Evolutionary conservation across 768 basidiomycete species (phyloP).

Genomic region (Hysterangium stoloniferum): DNA sequence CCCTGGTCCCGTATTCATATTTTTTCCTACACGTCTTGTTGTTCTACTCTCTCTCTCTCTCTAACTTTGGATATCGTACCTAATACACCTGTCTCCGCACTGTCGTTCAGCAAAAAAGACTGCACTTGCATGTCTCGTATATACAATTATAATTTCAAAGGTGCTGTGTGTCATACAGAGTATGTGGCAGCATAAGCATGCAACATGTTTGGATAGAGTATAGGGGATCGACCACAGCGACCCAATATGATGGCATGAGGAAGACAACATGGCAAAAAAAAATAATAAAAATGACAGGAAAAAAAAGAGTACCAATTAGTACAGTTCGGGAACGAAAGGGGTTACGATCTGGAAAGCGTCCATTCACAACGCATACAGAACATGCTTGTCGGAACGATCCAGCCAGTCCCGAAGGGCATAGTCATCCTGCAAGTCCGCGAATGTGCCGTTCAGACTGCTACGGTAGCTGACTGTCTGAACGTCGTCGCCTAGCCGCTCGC

Average conservation of each 20-base stretch:
- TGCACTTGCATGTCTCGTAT: no score
- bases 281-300: neutral
- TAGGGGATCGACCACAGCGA: no score
- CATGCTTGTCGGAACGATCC: constrained; percentile 71
- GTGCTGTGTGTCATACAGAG: no score
- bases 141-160: no score
- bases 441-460: constrained; percentile 57
- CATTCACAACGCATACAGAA: constrained; percentile 66
- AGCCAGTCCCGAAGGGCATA: constrained; percentile 65
- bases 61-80: no score
- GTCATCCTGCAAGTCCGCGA: constrained; percentile 57
- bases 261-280: neutral
- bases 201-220: no score
- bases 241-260: no score
- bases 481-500: constrained; percentile 73
- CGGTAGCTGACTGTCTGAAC: constrained; percentile 66
- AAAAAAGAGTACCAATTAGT: neutral
- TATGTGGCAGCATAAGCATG: no score
- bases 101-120: no score
- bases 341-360: neutral
- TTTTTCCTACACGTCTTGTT: no score
- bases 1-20: neutral
- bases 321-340: neutral
- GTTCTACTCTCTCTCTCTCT: no score
- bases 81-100: no score